Evolutionary conservation across 306 rosid genomes (phyloP).

Genomic region (Cucurbita moschata): DNA sequence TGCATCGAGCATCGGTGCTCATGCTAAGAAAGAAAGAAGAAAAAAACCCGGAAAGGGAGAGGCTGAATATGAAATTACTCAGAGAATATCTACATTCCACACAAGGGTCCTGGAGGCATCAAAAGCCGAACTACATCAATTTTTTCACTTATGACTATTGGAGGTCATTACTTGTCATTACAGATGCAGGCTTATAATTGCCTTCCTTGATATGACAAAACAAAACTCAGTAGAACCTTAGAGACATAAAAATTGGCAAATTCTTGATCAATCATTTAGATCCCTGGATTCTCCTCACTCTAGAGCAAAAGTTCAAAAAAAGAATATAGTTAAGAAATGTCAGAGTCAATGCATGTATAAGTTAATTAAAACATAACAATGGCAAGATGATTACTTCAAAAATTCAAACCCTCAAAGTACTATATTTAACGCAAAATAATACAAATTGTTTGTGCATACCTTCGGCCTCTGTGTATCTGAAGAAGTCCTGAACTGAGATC

Average conservation of each 20-base stretch:
- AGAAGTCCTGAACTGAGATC: slow-evolving; percentile 88
- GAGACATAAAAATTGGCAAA: background rate
- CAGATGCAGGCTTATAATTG: background rate
- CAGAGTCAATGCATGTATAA: background rate
- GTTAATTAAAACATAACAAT: background rate
- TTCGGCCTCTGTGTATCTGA: slow-evolving; percentile 97
- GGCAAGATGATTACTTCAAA: background rate
- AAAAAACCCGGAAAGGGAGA: background rate
- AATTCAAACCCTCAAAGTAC: background rate
- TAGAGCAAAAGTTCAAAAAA: background rate
- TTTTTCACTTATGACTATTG: background rate
- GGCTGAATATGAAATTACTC: background rate
- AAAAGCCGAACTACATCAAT: background rate
- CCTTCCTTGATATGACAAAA: background rate
- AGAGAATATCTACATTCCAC: background rate
- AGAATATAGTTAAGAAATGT: background rate
- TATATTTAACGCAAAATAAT: slow-evolving; percentile 4
- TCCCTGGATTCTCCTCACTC: background rate
- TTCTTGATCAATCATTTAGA: background rate
- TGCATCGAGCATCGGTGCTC: background rate
- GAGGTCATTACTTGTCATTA: background rate
- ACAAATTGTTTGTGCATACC: slow-evolving; percentile 34
- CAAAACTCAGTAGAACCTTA: background rate
- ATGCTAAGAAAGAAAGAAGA: background rate
- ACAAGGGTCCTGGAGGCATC: background rate